These are phyloP conservation scores for Huntiella bhutanensis DNA, from an alignment of 2,329 filamentous ascomycete species.

Conservation along the genomic window DNA sequence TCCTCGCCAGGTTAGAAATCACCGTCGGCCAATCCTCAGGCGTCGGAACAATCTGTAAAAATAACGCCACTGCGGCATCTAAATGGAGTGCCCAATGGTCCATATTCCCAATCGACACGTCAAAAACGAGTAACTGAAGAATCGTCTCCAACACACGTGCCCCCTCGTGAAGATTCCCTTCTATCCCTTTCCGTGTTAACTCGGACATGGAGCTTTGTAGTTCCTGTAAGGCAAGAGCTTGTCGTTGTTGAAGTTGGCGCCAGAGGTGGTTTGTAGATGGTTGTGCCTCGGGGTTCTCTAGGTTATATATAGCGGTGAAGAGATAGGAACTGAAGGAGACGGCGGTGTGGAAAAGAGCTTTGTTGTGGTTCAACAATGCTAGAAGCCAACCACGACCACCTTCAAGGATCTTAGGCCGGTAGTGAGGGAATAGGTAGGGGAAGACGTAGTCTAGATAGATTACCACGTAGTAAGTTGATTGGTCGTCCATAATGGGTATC, in stretches of 20 bases:
- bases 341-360: slow-evolving; percentile 36
- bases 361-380: slow-evolving; percentile 35
- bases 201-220: slow-evolving; percentile 24
- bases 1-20: slow-evolving; percentile 17
- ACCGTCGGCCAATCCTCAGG: slow-evolving; percentile 21
- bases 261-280: slow-evolving; percentile 20
- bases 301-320: slow-evolving; percentile 24
- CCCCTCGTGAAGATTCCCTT: slow-evolving; percentile 18
- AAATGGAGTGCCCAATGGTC: slow-evolving; percentile 32
- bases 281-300: slow-evolving; percentile 15
- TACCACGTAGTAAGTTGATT: slow-evolving; percentile 27
- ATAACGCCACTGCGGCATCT: slow-evolving; percentile 30
- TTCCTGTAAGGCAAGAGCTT: slow-evolving; percentile 25
- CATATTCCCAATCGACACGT: slow-evolving; percentile 26
- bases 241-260: slow-evolving; percentile 24
- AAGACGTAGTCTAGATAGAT: slow-evolving; percentile 44
- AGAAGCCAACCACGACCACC: slow-evolving; percentile 44
- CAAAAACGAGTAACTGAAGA: slow-evolving; percentile 34
- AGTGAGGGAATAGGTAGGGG: slow-evolving; percentile 44
- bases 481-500: slow-evolving; percentile 4
- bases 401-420: slow-evolving; percentile 33
- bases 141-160: slow-evolving; percentile 30
- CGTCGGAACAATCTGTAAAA: slow-evolving; percentile 25
- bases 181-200: slow-evolving; percentile 18
- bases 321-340: slow-evolving; percentile 39